These are phyloP conservation scores for Oryza longistaminata DNA, from an alignment of 176 grass and related monocot species.

Conservation along the genomic window DNA sequence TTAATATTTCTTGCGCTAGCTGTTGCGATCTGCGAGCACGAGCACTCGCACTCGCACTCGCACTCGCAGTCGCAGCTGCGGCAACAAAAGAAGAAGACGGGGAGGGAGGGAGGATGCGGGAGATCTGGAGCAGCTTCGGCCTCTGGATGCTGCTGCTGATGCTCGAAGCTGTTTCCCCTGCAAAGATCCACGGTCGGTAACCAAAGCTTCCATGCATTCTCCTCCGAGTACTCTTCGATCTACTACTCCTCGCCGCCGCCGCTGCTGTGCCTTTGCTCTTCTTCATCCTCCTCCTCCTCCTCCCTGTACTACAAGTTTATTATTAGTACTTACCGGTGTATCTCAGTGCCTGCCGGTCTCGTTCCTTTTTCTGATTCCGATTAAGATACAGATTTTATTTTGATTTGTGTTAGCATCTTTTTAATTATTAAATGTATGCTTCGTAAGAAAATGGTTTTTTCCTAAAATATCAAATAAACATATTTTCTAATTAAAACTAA, in stretches of 20 bases:
- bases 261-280: background rate
- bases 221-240: too few relatives aligned
- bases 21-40: background rate
- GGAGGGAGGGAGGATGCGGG: constrained; percentile 34
- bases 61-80: too few relatives aligned
- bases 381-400: too few relatives aligned
- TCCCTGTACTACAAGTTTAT: background rate
- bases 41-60: too few relatives aligned
- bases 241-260: background rate
- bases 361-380: too few relatives aligned
- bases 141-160: background rate
- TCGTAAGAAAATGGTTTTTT: too few relatives aligned
- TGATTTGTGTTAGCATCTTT: too few relatives aligned
- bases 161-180: background rate
- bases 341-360: background rate
- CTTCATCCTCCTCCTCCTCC: background rate
- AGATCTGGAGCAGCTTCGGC: background rate
- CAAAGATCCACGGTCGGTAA: constrained; percentile 25
- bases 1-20: background rate
- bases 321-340: background rate
- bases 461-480: too few relatives aligned
- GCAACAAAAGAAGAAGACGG: background rate
- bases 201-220: too few relatives aligned
- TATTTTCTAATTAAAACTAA: too few relatives aligned
- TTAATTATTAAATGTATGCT: too few relatives aligned